Base-by-base conservation (phyloP, 805 yeast genomes). In the Zygotorulaspora florentina region DNA sequence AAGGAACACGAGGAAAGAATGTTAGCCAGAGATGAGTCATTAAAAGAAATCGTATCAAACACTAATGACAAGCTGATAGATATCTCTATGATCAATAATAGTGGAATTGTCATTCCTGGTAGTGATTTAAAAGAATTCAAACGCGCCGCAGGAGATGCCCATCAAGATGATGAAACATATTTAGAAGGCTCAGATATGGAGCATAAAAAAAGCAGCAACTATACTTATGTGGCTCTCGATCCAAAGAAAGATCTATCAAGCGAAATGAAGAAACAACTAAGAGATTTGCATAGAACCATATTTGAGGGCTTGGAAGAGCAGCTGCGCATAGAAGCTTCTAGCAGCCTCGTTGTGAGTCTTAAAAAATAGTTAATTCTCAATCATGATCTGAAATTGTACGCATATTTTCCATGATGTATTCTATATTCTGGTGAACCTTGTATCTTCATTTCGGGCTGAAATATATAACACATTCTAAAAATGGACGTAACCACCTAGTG, bases 21-120 rank as follows among this genome's bases (percentile, higher is more conserved):
- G 15, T 50, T 54, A 16, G 57, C 51, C 1, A 50, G 67, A 26
- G 67, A 62, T 18, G 52, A 56, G 20, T 58, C 61, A 39, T 48
- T 65, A 34, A 54, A 58, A 25, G 59, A 59, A 17, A 64, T 65
- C 40, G 69, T 65, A 9, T 51, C 61, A 10, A 58, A 47, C 36
- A 62, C 67, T 16, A 65, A 64, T 33, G 69, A 64, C 44, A 62
- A 58, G 39, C 51, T 62, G 23, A 62, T 65, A 23, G 69, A 65
- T 42, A 65, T 65, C n/a, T 63, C 67, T 2, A 62, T 65, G 69
- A 57, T 65, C 18, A 61, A 58, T 40, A 62, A 64, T 43, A 62
- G 67, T 42, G 67, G 66, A 7, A 62, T 64, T 15, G 67, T 64
- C 7, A 41, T 58, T 3, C 59, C 53, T 27, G 54, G 64, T 9